These are phyloP conservation scores for Fraxinus paxiana DNA, from an alignment of 305 asterid species.

Conservation along the genomic window DNA sequence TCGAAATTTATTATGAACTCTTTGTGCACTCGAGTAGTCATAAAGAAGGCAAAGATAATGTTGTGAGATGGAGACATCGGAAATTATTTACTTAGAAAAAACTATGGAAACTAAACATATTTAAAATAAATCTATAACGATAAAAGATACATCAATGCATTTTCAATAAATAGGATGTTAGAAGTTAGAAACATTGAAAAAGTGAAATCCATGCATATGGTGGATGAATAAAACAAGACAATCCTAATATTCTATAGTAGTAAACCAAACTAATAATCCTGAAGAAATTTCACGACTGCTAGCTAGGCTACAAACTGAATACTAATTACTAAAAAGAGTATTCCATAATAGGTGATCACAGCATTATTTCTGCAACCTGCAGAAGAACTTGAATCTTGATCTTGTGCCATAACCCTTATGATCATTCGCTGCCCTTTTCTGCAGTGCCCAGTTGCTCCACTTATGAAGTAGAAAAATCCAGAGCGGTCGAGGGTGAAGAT, in stretches of 20 bases:
- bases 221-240: neutral
- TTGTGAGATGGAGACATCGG: neutral
- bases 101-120: neutral
- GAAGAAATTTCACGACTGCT: neutral
- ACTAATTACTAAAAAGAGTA: neutral
- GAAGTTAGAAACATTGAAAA: neutral
- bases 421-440: conserved; percentile 54
- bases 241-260: neutral
- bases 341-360: neutral
- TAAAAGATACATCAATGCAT: neutral
- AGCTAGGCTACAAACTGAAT: neutral
- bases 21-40: neutral
- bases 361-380: conserved; percentile 17
- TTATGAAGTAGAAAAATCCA: conserved; percentile 65
- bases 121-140: neutral
- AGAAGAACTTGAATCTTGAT: conserved; percentile 11
- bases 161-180: neutral
- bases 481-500: conserved; percentile 38
- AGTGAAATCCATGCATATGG: neutral
- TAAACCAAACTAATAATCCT: neutral
- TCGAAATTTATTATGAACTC: neutral
- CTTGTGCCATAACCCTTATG: conserved; percentile 54
- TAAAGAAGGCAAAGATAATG: neutral
- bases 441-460: conserved; percentile 65
- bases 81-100: no score